Evolutionary conservation across 805 yeast genomes (phyloP), one percentile per base, ranked within the genome.

Genomic region (Saturnispora besseyi): DNA sequence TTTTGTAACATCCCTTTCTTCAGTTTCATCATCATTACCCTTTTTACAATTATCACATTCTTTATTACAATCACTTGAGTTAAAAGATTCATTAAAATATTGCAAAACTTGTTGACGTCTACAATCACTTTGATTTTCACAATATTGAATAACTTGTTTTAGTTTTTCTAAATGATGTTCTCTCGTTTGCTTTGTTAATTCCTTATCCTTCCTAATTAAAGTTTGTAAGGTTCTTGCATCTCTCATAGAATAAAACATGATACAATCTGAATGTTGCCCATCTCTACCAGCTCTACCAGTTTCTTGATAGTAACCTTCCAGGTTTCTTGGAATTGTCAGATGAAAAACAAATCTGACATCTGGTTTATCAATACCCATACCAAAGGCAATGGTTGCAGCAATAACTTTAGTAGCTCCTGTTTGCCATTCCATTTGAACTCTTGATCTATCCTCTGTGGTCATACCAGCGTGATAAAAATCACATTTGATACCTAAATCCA

Each of bases 251-350:
- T 84, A 93, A 58, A 78, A 91, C 76, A 91, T 75, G 12, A 88
- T 76, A 67, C 98, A 93, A 51, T 81, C 83, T 1, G 96, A 84
- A 41, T 72, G 78, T 7, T 76, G 68, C 0, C 99, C 98, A 69
- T 93, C 99, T 69, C 99, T 78, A 5, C 99, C 99, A 4, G 98
- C 99, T 66, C 99, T 80, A 7, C 99, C 99, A 1, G 98, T 90
- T 64, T 93, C 99, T 66, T 93, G 99, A 60, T 93, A 93, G 64
- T 93, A 93, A 0, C 97, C 98, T 67, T 93, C 99, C 55, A 93
- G 71, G 48, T 88, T 87, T 59, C 96, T 71, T 0, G 99, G 97
- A 26, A 93, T 68, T 5, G 93, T 86, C 55, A 84, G 74, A 67
- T 93, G 99, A 40, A 87, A 80, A 3, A 93, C 98, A 69, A 76